phyloP scores from a whole-genome alignment of 116 monocot species.

The Phalaenopsis hybrid region DNA sequence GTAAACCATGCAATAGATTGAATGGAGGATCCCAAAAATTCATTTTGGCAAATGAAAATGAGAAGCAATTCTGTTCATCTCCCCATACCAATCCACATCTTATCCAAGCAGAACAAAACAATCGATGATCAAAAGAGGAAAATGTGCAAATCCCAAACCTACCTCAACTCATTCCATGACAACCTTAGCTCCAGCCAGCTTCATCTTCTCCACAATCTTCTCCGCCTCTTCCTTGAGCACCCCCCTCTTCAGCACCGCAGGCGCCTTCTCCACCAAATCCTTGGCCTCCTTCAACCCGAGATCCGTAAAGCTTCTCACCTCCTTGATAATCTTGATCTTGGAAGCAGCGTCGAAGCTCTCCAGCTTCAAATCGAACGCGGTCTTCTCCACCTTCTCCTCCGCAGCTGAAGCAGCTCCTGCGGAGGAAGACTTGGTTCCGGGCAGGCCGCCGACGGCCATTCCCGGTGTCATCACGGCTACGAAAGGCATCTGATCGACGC shows the following conservation, averaged over 20 bases:
- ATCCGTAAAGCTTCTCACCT: conserved; percentile 69
- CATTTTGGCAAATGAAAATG: neutral
- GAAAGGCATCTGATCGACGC: conserved; percentile 58
- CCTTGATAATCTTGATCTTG: conserved; percentile 91
- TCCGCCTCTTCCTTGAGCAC: conserved; percentile 81
- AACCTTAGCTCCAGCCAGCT: conserved; percentile 72
- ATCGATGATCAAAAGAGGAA: neutral
- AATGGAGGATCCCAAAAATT: neutral
- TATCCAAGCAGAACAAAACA: neutral
- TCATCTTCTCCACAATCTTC: conserved; percentile 81
- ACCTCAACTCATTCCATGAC: conserved; percentile 49
- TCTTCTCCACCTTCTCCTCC: conserved; percentile 87
- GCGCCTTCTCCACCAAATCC: conserved; percentile 85
- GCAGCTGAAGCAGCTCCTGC: conserved; percentile 13
- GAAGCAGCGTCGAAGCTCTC: conserved; percentile 72
- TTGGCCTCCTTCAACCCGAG: conserved; percentile 92
- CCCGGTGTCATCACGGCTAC: conserved; percentile 75
- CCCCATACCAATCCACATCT: neutral
- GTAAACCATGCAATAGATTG: neutral
- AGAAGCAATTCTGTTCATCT: neutral
- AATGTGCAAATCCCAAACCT: neutral
- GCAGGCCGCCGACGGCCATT: conserved; percentile 18
- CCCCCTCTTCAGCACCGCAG: conserved; percentile 64
- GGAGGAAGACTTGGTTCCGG: neutral
- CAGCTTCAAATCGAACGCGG: conserved; percentile 81